Evolutionary conservation across 208 protist genomes (phyloP).

Genomic region (Trypanosoma melophagium): DNA sequence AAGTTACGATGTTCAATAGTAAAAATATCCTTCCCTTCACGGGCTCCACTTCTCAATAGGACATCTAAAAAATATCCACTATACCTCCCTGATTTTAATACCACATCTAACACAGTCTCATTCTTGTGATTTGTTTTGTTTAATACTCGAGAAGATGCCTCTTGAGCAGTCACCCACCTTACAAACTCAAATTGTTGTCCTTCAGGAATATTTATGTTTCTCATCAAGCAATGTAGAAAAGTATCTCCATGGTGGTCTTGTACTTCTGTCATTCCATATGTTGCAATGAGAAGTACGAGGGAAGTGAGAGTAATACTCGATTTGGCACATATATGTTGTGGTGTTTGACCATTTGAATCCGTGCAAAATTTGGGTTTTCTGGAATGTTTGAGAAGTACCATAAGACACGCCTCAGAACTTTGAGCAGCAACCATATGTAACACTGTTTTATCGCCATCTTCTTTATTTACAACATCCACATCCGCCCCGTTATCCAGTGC

Average conservation of each 20-base stretch:
- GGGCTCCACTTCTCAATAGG: slow-evolving; percentile 37
- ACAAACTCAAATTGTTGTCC: slow-evolving; percentile 34
- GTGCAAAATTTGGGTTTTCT: slow-evolving; percentile 23
- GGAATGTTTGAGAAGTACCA: slow-evolving; percentile 33
- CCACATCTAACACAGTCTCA: slow-evolving; percentile 52
- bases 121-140: slow-evolving; percentile 32
- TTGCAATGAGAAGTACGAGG: slow-evolving; percentile 46
- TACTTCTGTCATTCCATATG: slow-evolving; percentile 36
- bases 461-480: slow-evolving; percentile 14
- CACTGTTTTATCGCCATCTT: slow-evolving; percentile 17
- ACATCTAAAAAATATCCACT: slow-evolving; percentile 34
- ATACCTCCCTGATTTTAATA: slow-evolving; percentile 12
- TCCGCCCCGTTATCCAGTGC: slow-evolving; percentile 25
- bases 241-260: slow-evolving; percentile 36
- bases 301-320: slow-evolving; percentile 24
- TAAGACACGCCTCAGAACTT: slow-evolving; percentile 34
- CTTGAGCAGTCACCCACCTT: slow-evolving; percentile 32
- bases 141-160: slow-evolving; percentile 26
- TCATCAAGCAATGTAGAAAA: slow-evolving; percentile 60
- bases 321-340: slow-evolving; percentile 44
- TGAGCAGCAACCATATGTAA: slow-evolving; percentile 50
- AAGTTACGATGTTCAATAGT: neutral
- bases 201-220: slow-evolving; percentile 33
- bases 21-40: slow-evolving; percentile 9
- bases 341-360: slow-evolving; percentile 47